Evolutionary conservation across 306 rosid species (phyloP).

Genomic region (Cicer judaicum): DNA sequence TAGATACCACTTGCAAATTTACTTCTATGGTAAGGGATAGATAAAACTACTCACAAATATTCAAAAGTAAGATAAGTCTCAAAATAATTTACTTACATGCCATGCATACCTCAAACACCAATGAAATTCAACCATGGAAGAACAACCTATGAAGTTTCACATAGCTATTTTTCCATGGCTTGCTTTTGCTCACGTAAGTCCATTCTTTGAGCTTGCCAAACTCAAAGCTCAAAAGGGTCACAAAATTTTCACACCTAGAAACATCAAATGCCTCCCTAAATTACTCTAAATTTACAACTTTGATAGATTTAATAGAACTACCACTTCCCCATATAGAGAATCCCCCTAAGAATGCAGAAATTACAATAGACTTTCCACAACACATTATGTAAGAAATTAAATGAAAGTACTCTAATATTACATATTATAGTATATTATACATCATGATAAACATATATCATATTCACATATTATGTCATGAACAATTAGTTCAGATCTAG

Average conservation of each 20-base stretch:
- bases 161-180: conserved; percentile 60
- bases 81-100: no score
- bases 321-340: conserved; percentile 8
- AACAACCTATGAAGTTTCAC: conserved; percentile 19
- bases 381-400: background rate
- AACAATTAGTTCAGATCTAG: no score
- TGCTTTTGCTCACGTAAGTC: conserved; percentile 57
- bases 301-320: conserved; percentile 33
- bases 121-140: conserved; percentile 4
- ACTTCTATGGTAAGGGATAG: no score
- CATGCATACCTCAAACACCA: background rate
- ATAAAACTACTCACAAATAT: no score
- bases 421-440: no score
- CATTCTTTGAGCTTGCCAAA: conserved; percentile 51
- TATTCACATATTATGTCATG: no score
- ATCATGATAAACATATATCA: no score
- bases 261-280: conserved; percentile 56
- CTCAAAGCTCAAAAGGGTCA: conserved; percentile 57
- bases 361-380: conserved; percentile 10
- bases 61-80: no score
- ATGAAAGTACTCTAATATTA: no score
- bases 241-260: conserved; percentile 51
- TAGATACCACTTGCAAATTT: no score
- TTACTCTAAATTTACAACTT: conserved; percentile 32
- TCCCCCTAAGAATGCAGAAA: background rate